A percentile compares a stretch with the other conserved stretches of the same genome.
Conservation (phyloP, 495 filamentous ascomycete genomes). For the Daldinia childiae region DNA sequence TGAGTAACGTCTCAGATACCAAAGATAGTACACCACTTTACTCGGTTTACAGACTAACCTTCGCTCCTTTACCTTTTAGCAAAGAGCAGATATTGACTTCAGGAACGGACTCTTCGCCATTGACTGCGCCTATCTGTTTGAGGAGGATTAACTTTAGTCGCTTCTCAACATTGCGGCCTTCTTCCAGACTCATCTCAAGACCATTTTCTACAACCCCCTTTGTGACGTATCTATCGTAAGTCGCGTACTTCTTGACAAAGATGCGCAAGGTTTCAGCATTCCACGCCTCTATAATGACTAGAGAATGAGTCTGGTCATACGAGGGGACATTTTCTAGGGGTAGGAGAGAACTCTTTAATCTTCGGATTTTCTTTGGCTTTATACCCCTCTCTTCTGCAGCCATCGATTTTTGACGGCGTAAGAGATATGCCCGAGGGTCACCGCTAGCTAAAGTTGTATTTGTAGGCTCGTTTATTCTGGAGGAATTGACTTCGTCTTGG, state of each 20-base stretch:
- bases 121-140: background rate
- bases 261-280: slow-evolving; percentile 11
- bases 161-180: slow-evolving; percentile 33
- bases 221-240: slow-evolving; percentile 38
- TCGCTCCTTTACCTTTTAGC: slow-evolving; percentile 28
- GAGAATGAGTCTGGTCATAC: slow-evolving; percentile 40
- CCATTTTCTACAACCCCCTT: slow-evolving; percentile 33
- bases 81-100: slow-evolving; percentile 33
- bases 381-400: slow-evolving; percentile 23
- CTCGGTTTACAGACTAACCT: background rate
- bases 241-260: slow-evolving; percentile 3
- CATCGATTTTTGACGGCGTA: slow-evolving; percentile 52
- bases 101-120: background rate
- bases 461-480: slow-evolving; percentile 35
- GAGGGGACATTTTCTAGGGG: slow-evolving; percentile 55
- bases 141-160: slow-evolving; percentile 25
- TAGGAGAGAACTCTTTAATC: slow-evolving; percentile 55
- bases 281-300: slow-evolving; percentile 39
- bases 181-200: slow-evolving; percentile 38
- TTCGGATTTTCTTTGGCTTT: slow-evolving; percentile 44
- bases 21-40: background rate
- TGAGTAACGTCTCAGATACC: background rate
- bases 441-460: slow-evolving; percentile 45
- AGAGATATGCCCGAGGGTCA: slow-evolving; percentile 54
- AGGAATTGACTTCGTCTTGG: slow-evolving; percentile 1